These are phyloP conservation scores for Sequoiadendron giganteum DNA, from an alignment of 75 land plant genomes.

Conservation along the genomic window DNA sequence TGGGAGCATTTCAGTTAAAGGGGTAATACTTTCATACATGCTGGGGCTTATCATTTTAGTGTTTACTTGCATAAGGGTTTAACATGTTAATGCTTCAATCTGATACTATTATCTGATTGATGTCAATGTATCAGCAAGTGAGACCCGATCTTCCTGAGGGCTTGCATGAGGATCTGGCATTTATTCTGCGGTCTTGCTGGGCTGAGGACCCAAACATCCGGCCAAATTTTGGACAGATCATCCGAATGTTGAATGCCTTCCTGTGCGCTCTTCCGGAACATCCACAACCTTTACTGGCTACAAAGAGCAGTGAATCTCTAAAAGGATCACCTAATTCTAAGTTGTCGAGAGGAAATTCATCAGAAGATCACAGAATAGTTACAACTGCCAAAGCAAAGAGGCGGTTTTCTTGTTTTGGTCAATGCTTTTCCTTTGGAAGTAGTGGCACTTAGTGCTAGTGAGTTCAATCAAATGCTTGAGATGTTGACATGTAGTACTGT, in stretches of 20 bases:
- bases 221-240: constrained; percentile 81
- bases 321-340: constrained; percentile 3
- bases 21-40: not conserved
- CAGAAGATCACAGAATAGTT: constrained; percentile 5
- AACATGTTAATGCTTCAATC: not conserved
- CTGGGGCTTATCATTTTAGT: not conserved
- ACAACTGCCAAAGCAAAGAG: constrained; percentile 8
- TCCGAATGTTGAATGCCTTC: constrained; percentile 79
- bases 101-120: not conserved
- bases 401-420: constrained; percentile 9
- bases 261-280: constrained; percentile 54
- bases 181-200: constrained; percentile 90
- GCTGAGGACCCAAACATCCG: constrained; percentile 87
- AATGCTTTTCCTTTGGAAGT: constrained; percentile 9
- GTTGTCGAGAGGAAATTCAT: constrained; percentile 3
- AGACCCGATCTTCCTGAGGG: constrained; percentile 69
- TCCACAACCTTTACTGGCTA: constrained; percentile 18
- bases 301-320: constrained; percentile 5
- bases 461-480: not conserved
- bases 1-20: not conserved
- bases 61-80: not conserved
- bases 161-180: constrained; percentile 66
- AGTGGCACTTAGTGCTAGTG: not conserved
- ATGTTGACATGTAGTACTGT: not conserved
- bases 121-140: constrained; percentile 42